phyloP scores from a whole-genome alignment of 2,329 filamentous ascomycete species.

The Talaromyces sp. region DNA sequence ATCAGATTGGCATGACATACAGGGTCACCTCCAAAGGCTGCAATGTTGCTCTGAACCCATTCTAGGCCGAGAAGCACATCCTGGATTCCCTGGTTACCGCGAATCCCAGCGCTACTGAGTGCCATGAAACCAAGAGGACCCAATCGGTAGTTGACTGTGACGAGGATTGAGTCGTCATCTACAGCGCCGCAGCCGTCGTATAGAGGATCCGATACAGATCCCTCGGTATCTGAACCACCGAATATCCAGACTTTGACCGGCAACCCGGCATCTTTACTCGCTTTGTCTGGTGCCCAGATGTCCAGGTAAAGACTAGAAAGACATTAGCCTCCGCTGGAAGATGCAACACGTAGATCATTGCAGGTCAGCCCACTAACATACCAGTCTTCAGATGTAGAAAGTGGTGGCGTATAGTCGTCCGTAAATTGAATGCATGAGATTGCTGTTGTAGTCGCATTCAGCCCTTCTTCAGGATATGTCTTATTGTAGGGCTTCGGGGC shows the following conservation, averaged over 20 bases:
- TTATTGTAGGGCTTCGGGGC: constrained; percentile 22
- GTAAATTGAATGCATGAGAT: constrained; percentile 23
- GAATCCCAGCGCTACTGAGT: constrained; percentile 12
- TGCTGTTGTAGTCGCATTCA: constrained; percentile 21
- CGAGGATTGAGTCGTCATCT: constrained; percentile 17
- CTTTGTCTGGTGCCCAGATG: constrained; percentile 35
- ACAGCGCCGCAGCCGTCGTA: constrained; percentile 42
- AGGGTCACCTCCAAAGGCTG: constrained; percentile 29
- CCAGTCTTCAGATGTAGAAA: constrained; percentile 23
- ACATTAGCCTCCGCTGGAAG: not conserved
- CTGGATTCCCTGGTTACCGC: constrained; percentile 24
- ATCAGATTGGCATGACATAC: constrained; percentile 3
- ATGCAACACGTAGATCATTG: not conserved
- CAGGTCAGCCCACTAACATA: constrained; percentile 12
- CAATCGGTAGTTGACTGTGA: constrained; percentile 26
- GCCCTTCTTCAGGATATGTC: constrained; percentile 19
- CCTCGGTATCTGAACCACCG: constrained; percentile 59
- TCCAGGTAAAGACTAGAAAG: constrained; percentile 26
- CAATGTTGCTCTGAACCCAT: constrained; percentile 29
- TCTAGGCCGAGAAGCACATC: constrained; percentile 23
- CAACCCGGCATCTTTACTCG: constrained; percentile 46
- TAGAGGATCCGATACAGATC: constrained; percentile 52
- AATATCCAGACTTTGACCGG: constrained; percentile 63
- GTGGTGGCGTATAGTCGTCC: constrained; percentile 6
- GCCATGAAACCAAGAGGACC: constrained; percentile 27